Evolutionary conservation across 2,329 filamentous ascomycete genomes (phyloP).

Genomic region (Trichophyton equinum): DNA sequence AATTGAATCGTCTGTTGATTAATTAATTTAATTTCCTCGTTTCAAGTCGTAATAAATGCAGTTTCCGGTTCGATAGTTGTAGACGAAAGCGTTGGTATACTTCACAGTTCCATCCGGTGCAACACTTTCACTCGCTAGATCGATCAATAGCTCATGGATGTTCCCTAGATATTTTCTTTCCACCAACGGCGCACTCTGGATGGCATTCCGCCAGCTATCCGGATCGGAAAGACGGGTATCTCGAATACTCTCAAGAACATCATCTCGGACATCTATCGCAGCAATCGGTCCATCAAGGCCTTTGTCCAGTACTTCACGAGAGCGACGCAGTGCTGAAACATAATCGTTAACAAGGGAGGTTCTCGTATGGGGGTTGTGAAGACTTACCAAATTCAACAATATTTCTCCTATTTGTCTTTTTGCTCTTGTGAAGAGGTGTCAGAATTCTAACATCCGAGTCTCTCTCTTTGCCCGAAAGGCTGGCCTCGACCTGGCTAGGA

Average conservation of each 20-base stretch:
- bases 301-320: constrained; percentile 52
- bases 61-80: constrained; percentile 75
- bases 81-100: constrained; percentile 67
- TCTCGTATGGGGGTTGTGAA: constrained; percentile 17
- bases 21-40: constrained; percentile 16
- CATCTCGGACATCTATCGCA: constrained; percentile 78
- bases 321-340: constrained; percentile 38
- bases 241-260: constrained; percentile 63
- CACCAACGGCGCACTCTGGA: constrained; percentile 61
- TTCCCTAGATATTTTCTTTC: constrained; percentile 76
- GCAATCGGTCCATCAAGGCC: constrained; percentile 69
- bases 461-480: constrained; percentile 28
- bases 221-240: constrained; percentile 63
- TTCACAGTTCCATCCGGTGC: constrained; percentile 37
- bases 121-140: constrained; percentile 43
- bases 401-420: constrained; percentile 78
- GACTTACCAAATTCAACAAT: constrained; percentile 69
- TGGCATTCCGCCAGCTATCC: constrained; percentile 71
- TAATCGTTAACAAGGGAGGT: neutral
- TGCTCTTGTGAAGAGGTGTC: constrained; percentile 66
- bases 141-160: constrained; percentile 60
- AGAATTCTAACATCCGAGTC: constrained; percentile 75
- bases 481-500: constrained; percentile 30
- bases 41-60: constrained; percentile 77
- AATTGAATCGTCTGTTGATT: constrained; percentile 13